phyloP scores from a whole-genome alignment of 345 rosid genomes.

The Lepidium africanum region DNA sequence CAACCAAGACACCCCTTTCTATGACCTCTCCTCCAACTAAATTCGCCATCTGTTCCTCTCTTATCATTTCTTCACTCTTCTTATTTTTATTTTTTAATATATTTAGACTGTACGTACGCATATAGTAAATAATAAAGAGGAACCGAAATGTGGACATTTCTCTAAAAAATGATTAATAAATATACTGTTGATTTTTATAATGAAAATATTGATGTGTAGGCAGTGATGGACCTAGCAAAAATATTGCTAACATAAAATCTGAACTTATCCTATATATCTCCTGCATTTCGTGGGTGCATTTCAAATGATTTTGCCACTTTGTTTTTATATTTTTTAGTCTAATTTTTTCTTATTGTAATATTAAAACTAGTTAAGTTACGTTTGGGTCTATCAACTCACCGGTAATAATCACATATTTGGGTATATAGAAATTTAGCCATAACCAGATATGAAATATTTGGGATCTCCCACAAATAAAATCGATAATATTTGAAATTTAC shows the following conservation, averaged over 20 bases:
- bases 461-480: too few relatives aligned
- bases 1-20: slow-evolving; percentile 23
- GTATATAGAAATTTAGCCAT: background rate
- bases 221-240: too few relatives aligned
- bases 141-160: background rate
- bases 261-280: too few relatives aligned
- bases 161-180: background rate
- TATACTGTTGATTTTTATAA: background rate
- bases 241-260: too few relatives aligned
- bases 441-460: too few relatives aligned
- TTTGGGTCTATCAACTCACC: background rate
- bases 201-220: background rate
- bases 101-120: background rate
- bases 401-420: background rate
- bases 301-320: too few relatives aligned
- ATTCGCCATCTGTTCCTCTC: slow-evolving; percentile 19
- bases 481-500: too few relatives aligned
- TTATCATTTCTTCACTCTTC: slow-evolving; percentile 16
- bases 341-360: too few relatives aligned
- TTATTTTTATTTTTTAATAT: background rate
- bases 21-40: slow-evolving; percentile 14
- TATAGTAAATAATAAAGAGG: background rate
- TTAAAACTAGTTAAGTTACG: too few relatives aligned
- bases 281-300: too few relatives aligned
- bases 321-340: too few relatives aligned